These are phyloP conservation scores for Huntiella moniliformis DNA, from an alignment of 2,329 filamentous ascomycete genomes.

Conservation along the genomic window DNA sequence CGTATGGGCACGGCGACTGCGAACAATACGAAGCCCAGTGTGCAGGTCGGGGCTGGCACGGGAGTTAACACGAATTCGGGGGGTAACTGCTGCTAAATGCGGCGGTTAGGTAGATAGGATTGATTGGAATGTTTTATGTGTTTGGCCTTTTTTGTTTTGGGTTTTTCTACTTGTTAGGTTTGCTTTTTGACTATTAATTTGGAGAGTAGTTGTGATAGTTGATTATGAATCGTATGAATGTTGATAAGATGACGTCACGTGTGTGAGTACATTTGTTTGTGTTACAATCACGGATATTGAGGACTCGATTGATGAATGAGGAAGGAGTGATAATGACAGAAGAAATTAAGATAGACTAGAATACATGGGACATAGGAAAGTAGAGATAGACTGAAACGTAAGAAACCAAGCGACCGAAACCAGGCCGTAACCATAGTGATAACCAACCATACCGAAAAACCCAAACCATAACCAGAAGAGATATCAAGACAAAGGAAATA, in stretches of 20 bases:
- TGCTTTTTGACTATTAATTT: background rate
- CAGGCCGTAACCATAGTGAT: background rate
- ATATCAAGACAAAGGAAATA: background rate
- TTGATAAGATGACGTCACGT: too few species aligned
- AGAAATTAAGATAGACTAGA: conserved; percentile 1
- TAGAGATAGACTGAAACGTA: conserved; percentile 9
- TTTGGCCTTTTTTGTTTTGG: background rate
- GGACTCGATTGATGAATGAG: background rate
- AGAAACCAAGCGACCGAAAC: background rate
- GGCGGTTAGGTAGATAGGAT: background rate
- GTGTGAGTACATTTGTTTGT: too few species aligned
- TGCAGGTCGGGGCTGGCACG: conserved; percentile 87
- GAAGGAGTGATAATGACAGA: background rate
- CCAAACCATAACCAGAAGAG: background rate
- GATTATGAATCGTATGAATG: too few species aligned
- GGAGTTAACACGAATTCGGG: conserved; percentile 76
- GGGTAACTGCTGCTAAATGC: conserved; percentile 69
- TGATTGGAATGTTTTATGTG: background rate
- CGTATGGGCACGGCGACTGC: conserved; percentile 92
- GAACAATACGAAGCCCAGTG: conserved; percentile 96
- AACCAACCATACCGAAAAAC: background rate
- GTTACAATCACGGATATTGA: too few species aligned
- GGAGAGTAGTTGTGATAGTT: too few species aligned
- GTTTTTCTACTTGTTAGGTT: background rate
- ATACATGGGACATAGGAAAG: conserved; percentile 1